These are phyloP conservation scores for Globisporangium lucens DNA, from an alignment of 352 stramenopile genomes.

Conservation along the genomic window DNA sequence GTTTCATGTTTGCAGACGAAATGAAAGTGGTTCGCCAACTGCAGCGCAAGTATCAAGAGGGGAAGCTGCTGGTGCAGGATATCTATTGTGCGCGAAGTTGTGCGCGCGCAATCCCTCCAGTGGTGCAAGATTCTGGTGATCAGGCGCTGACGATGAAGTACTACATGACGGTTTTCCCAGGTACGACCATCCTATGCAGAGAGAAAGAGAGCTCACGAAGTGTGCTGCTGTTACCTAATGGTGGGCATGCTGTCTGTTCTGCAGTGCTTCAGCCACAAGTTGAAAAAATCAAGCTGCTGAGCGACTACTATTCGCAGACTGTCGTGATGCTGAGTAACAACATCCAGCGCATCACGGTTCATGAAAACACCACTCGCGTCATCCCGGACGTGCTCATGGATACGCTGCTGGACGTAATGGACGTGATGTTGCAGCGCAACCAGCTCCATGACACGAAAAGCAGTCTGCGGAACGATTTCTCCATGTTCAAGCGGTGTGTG, in stretches of 20 bases:
- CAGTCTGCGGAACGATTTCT: slow-evolving; percentile 73
- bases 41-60: slow-evolving; percentile 34
- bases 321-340: slow-evolving; percentile 67
- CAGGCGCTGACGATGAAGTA: slow-evolving; percentile 29
- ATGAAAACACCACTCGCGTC: slow-evolving; percentile 60
- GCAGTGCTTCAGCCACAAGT: slow-evolving; percentile 64
- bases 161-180: slow-evolving; percentile 44
- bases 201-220: no score
- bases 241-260: not conserved
- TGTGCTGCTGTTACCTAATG: no score
- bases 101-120: slow-evolving; percentile 41
- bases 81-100: slow-evolving; percentile 66
- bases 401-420: slow-evolving; percentile 53
- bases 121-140: slow-evolving; percentile 23
- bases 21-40: slow-evolving; percentile 59
- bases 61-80: slow-evolving; percentile 30
- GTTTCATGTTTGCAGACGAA: slow-evolving; percentile 57
- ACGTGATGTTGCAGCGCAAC: slow-evolving; percentile 63
- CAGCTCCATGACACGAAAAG: slow-evolving; percentile 66
- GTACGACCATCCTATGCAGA: slow-evolving; percentile 17
- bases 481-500: slow-evolving; percentile 62
- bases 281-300: slow-evolving; percentile 49
- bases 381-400: slow-evolving; percentile 64
- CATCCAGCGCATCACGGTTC: slow-evolving; percentile 59
- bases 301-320: slow-evolving; percentile 52